phyloP scores from a whole-genome alignment of 2,329 filamentous ascomycete genomes.

The Epichloe gansuensis region DNA sequence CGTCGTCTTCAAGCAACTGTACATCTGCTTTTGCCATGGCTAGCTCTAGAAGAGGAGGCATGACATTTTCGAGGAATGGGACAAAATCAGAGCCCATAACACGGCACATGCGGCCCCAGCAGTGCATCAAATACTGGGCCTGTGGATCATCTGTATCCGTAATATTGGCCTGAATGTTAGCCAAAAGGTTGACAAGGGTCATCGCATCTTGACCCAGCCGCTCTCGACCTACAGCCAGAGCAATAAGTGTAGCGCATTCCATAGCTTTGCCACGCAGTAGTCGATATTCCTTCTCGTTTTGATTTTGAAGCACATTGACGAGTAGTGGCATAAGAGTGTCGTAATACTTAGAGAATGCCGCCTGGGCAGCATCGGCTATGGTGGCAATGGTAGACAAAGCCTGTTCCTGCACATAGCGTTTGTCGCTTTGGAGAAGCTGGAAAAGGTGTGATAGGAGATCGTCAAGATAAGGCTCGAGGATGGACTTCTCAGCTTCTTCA shows the following conservation, averaged over 20 bases:
- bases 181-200: slow-evolving; percentile 75
- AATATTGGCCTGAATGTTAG: slow-evolving; percentile 74
- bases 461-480: slow-evolving; percentile 86
- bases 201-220: slow-evolving; percentile 80
- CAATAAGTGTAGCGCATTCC: slow-evolving; percentile 96
- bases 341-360: slow-evolving; percentile 91
- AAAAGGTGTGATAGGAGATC: slow-evolving; percentile 75
- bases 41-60: slow-evolving; percentile 83
- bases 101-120: slow-evolving; percentile 97
- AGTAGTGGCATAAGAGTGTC: slow-evolving; percentile 90
- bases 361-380: slow-evolving; percentile 95
- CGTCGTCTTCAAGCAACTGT: slow-evolving; percentile 87
- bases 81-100: slow-evolving; percentile 85
- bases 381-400: slow-evolving; percentile 95
- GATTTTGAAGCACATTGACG: slow-evolving; percentile 75
- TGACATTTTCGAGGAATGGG: slow-evolving; percentile 82
- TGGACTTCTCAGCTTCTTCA: slow-evolving; percentile 88
- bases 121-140: slow-evolving; percentile 93
- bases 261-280: slow-evolving; percentile 92
- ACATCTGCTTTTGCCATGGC: slow-evolving; percentile 95
- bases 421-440: slow-evolving; percentile 75
- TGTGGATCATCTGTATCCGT: slow-evolving; percentile 90
- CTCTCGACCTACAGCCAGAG: slow-evolving; percentile 86
- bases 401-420: slow-evolving; percentile 95
- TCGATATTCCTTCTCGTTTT: slow-evolving; percentile 87